Base-by-base conservation (phyloP, 2,329 filamentous ascomycete genomes). In the Pseudogymnoascus sp. region DNA sequence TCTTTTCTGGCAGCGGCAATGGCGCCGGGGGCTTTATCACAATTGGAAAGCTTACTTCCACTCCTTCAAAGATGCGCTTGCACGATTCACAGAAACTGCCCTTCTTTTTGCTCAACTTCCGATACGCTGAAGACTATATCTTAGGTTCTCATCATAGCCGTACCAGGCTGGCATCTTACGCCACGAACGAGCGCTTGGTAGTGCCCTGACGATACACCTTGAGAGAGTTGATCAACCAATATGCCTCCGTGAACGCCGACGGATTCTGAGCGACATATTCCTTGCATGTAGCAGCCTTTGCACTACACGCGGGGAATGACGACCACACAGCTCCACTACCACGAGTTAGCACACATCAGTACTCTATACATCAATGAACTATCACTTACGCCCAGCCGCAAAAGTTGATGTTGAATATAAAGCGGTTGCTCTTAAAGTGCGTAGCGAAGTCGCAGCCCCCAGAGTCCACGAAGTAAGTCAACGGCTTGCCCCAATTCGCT, bases 361-460 rank as follows among this genome's bases (percentile, higher is more conserved):
- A 45, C 0, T 2, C 11, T 2, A 45, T 3, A 2, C 8, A 47
- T 47, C 42, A 14, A 1, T 23, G 21, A 12, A 47, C 11, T 14
- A 47, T 47, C 74, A 65, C 66, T 86, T 80, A 51, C 65, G 62
- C 51, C 63, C 62, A 65, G 66, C 93, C 93, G 76, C 93, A 97
- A 73, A 96, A 89, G 36, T 89, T 89, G 2, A 87, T 95, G 76
- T 93, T 86, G 73, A 93, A 87, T 69, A 93, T 84, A 68, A 97
- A 86, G 70, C 87, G 84, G 78, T 96, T 83, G 66, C 88, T 77
- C 65, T 78, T 78, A 77, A 97, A 96, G 75, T 88, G 82, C 1
- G 75, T 70, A 64, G 84, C 78, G 66, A 96, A 88, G 69, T 93
- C 78, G 76, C 93, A 97, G 18, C 73, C 66, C 63, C 79, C 81